These are phyloP conservation scores for Paspalum notatum DNA, from an alignment of 176 grass and related monocot species.

Conservation along the genomic window DNA sequence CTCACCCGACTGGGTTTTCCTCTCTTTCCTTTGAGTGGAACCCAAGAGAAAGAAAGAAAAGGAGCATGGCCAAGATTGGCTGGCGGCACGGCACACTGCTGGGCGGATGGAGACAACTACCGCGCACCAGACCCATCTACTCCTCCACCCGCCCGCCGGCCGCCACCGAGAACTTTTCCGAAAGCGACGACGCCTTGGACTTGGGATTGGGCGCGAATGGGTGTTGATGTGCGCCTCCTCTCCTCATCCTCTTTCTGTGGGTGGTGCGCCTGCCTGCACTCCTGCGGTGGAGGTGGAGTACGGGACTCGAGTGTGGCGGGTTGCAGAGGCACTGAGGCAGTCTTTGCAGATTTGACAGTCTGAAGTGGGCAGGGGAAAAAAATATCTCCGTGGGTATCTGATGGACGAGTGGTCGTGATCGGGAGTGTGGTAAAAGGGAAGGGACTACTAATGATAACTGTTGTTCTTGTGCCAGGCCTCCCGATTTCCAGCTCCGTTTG, in stretches of 20 bases:
- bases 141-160: not conserved
- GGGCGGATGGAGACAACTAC: not conserved
- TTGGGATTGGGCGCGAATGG: not conserved
- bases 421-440: not conserved
- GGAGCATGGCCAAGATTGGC: too few species aligned
- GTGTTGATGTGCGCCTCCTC: not conserved
- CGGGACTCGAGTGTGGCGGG: not conserved
- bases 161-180: not conserved
- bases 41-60: too few species aligned
- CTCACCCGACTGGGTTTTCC: too few species aligned
- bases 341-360: not conserved
- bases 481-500: not conserved
- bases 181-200: not conserved
- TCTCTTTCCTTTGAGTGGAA: too few species aligned
- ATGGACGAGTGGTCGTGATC: too few species aligned
- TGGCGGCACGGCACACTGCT: too few species aligned
- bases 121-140: not conserved
- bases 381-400: conserved; percentile 36
- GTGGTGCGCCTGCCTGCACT: not conserved
- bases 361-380: not conserved
- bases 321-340: not conserved
- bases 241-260: conserved; percentile 20
- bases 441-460: too few species aligned
- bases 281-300: not conserved
- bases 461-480: not conserved